phyloP scores from a whole-genome alignment of 2,329 filamentous ascomycete species.

The Cryphonectria radicalis region DNA sequence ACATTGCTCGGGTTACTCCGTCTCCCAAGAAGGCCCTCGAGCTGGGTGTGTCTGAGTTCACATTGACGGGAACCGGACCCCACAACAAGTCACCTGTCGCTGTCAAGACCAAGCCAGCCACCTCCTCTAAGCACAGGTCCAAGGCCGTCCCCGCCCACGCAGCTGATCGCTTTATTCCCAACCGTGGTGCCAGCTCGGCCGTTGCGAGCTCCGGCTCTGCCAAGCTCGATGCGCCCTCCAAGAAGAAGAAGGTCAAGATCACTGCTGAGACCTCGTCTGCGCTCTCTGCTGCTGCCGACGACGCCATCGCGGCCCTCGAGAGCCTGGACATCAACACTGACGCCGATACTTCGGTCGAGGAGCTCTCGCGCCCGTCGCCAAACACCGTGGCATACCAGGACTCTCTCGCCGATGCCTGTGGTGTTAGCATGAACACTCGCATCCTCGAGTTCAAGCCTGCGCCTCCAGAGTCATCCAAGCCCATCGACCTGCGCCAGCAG shows the following conservation, averaged over 20 bases:
- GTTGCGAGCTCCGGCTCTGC: conserved; percentile 79
- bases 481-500: conserved; percentile 94
- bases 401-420: conserved; percentile 86
- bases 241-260: conserved; percentile 73
- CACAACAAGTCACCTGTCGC: conserved; percentile 61
- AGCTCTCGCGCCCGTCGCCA: conserved; percentile 78
- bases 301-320: conserved; percentile 79
- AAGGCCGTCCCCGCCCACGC: conserved; percentile 83
- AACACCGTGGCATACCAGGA: conserved; percentile 91
- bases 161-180: conserved; percentile 94
- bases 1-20: conserved; percentile 76
- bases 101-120: conserved; percentile 52
- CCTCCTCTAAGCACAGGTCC: conserved; percentile 53
- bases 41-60: conserved; percentile 90
- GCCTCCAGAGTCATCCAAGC: conserved; percentile 96
- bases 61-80: conserved; percentile 80
- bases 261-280: conserved; percentile 73
- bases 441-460: conserved; percentile 99
- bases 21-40: conserved; percentile 85
- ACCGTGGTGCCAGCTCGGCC: conserved; percentile 86
- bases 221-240: conserved; percentile 77
- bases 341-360: conserved; percentile 56
- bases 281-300: conserved; percentile 78
- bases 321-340: conserved; percentile 76
- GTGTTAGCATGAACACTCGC: conserved; percentile 89